These are phyloP conservation scores for Cochlearia excelsa DNA, from an alignment of 345 rosid species.

Conservation along the genomic window DNA sequence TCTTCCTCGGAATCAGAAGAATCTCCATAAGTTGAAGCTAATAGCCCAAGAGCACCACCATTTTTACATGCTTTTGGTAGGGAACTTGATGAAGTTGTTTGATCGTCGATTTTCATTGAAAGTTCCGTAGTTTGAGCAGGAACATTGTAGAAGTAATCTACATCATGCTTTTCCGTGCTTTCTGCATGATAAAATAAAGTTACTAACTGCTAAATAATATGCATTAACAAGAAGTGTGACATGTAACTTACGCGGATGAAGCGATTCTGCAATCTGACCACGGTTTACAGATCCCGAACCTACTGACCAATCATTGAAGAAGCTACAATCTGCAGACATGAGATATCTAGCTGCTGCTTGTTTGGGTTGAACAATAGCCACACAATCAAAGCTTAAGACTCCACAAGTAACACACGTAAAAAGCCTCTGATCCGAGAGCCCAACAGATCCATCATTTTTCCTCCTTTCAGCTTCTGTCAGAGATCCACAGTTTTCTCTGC, in stretches of 20 bases:
- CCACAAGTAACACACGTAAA: slow-evolving; percentile 95
- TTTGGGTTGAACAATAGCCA: slow-evolving; percentile 80
- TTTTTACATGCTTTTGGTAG: slow-evolving; percentile 32
- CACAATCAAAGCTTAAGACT: slow-evolving; percentile 76
- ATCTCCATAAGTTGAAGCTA: slow-evolving; percentile 79
- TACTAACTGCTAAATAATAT: not conserved
- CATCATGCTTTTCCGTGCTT: slow-evolving; percentile 34
- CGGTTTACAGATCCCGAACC: slow-evolving; percentile 50
- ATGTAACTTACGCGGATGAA: slow-evolving; percentile 46
- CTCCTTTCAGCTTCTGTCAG: slow-evolving; percentile 33
- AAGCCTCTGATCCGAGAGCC: slow-evolving; percentile 78
- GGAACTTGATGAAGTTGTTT: slow-evolving; percentile 37
- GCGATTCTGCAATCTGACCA: slow-evolving; percentile 36
- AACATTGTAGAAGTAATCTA: slow-evolving; percentile 40
- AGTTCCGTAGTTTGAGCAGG: slow-evolving; percentile 46
- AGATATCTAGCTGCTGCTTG: slow-evolving; percentile 80
- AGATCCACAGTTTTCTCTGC: slow-evolving; percentile 32
- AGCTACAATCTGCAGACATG: slow-evolving; percentile 90
- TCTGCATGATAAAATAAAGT: slow-evolving; percentile 44
- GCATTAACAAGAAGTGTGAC: slow-evolving; percentile 10
- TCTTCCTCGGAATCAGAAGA: slow-evolving; percentile 94
- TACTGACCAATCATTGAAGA: slow-evolving; percentile 77
- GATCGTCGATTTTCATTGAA: slow-evolving; percentile 34
- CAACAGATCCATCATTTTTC: slow-evolving; percentile 40
- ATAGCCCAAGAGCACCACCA: slow-evolving; percentile 69